Conservation (phyloP, 225 moss, liverwort and hornwort species). For the Sphagnum tenellum region DNA sequence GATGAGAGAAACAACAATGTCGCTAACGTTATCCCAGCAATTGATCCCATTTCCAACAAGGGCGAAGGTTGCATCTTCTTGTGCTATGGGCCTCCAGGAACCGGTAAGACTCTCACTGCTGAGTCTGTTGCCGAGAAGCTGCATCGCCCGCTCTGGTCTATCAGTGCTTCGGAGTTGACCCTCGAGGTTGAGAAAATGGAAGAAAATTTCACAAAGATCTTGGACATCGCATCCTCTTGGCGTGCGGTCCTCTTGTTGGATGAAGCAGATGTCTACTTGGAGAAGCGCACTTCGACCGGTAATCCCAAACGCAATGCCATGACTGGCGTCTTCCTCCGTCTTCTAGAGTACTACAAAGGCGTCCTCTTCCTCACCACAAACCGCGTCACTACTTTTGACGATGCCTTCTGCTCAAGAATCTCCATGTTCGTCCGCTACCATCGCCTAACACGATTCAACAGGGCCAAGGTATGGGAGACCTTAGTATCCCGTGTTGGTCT, state of each 20-base stretch:
- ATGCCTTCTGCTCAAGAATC: slow-evolving; percentile 26
- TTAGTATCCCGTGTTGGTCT: slow-evolving; percentile 6
- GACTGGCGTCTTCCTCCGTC: slow-evolving; percentile 23
- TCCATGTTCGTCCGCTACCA: slow-evolving; percentile 18
- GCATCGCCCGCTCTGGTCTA: slow-evolving; percentile 19
- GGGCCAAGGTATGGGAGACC: slow-evolving; percentile 13
- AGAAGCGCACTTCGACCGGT: slow-evolving; percentile 1
- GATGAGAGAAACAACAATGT: neutral
- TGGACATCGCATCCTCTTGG: slow-evolving; percentile 16
- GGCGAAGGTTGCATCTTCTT: slow-evolving; percentile 23
- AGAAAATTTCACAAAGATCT: slow-evolving; percentile 1
- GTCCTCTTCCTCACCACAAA: slow-evolving; percentile 26
- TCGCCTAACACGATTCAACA: slow-evolving; percentile 1
- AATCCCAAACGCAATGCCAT: slow-evolving; percentile 18
- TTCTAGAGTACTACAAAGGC: slow-evolving; percentile 24
- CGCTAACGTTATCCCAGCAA: neutral
- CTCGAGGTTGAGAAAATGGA: neutral
- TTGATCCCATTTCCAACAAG: slow-evolving; percentile 21
- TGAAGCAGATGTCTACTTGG: too few species aligned
- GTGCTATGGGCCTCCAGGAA: slow-evolving; percentile 29
- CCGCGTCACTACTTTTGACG: slow-evolving; percentile 25
- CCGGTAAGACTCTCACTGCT: slow-evolving; percentile 24
- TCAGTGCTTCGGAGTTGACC: slow-evolving; percentile 16
- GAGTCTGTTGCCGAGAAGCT: slow-evolving; percentile 29
- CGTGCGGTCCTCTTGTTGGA: slow-evolving; percentile 15